phyloP scores from a whole-genome alignment of 1,139 yeast species.

The Pichia cactophila region DNA sequence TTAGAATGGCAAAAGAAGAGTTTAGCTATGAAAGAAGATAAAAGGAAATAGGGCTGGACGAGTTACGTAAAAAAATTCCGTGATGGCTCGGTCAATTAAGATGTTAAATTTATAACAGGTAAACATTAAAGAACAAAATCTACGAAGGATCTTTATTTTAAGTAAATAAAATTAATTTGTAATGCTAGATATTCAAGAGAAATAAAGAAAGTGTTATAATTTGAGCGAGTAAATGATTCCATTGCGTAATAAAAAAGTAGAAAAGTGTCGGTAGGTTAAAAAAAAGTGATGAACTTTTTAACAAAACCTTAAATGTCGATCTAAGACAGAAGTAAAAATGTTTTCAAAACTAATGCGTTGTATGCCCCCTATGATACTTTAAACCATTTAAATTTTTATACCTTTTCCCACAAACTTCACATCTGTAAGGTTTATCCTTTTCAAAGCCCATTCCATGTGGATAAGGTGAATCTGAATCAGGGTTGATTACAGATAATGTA shows the following conservation, averaged over 20 bases:
- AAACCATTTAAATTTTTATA: slow-evolving; percentile 94
- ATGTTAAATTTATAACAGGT: too few relatives aligned
- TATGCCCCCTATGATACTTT: slow-evolving; percentile 95
- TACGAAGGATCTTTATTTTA: too few relatives aligned
- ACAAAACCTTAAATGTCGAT: neutral
- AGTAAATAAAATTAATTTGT: too few relatives aligned
- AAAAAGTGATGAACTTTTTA: neutral
- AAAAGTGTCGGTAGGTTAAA: neutral
- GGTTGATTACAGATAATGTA: slow-evolving; percentile 85
- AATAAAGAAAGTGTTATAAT: neutral
- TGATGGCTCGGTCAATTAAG: neutral
- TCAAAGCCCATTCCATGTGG: slow-evolving; percentile 92
- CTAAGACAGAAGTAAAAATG: neutral
- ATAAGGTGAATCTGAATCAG: slow-evolving; percentile 83
- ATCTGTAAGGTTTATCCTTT: slow-evolving; percentile 95
- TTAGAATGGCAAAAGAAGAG: neutral
- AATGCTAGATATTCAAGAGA: neutral
- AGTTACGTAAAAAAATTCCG: too few relatives aligned
- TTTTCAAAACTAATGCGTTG: slow-evolving; percentile 58
- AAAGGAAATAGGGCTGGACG: neutral
- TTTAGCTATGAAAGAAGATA: neutral
- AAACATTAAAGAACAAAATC: too few relatives aligned
- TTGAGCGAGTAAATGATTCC: neutral
- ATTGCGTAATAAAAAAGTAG: neutral
- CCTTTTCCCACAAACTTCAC: slow-evolving; percentile 97